Evolutionary conservation across 257 asterid genomes (phyloP).

Genomic region (Avicennia marina): DNA sequence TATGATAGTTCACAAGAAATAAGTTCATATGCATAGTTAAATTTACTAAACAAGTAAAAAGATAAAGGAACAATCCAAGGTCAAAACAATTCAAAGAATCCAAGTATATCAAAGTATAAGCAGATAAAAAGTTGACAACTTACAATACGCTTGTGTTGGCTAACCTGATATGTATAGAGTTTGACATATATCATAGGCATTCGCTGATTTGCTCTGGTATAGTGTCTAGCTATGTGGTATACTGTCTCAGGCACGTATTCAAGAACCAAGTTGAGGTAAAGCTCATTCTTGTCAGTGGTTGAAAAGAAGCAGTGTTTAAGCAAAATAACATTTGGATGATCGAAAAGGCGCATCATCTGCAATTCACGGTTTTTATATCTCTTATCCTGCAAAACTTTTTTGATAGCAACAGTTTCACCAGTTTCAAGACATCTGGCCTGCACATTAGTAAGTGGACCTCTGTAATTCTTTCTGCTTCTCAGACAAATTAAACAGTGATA

Average conservation of each 20-base stretch:
- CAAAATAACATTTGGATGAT: constrained; percentile 73
- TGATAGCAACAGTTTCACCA: too few species aligned
- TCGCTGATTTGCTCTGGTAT: constrained; percentile 68
- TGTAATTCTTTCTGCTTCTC: not conserved
- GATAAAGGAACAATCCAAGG: too few species aligned
- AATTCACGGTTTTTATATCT: constrained; percentile 72
- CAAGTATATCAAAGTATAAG: too few species aligned
- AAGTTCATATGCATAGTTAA: too few species aligned
- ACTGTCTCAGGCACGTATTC: constrained; percentile 81
- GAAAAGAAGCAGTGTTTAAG: constrained; percentile 82
- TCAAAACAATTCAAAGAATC: too few species aligned
- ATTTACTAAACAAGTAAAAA: too few species aligned
- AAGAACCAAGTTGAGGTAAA: constrained; percentile 68
- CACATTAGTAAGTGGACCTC: constrained; percentile 1
- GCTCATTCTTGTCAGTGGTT: constrained; percentile 73
- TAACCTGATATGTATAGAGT: constrained; percentile 72
- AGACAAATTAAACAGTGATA: not conserved
- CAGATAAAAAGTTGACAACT: too few species aligned
- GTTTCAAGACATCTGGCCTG: constrained; percentile 82
- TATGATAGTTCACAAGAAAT: not conserved
- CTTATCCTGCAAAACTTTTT: too few species aligned
- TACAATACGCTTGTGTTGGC: constrained; percentile 5
- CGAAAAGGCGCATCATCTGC: constrained; percentile 78
- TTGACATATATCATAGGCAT: constrained; percentile 78
- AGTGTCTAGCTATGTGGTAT: constrained; percentile 63